Evolutionary conservation across 805 yeast species (phyloP).

Genomic region (Millerozyma miso): DNA sequence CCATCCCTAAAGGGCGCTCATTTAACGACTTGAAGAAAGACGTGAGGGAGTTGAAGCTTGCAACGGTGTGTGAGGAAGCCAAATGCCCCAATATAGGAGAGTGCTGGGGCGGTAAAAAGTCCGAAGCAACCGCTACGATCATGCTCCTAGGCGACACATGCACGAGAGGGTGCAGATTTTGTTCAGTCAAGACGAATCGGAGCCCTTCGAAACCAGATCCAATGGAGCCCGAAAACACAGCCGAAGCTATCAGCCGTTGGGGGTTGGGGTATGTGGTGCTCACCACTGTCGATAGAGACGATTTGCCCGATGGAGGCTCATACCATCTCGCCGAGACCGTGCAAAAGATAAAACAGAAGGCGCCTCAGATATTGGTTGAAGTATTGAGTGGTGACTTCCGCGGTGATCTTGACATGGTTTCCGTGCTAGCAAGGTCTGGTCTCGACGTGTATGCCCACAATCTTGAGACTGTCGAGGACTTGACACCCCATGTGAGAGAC

Average conservation of each 20-base stretch:
- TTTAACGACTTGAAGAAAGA: conserved; percentile 80
- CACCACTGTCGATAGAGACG: conserved; percentile 97
- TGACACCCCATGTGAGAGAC: conserved; percentile 94
- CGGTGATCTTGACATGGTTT: conserved; percentile 82
- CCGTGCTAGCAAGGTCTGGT: conserved; percentile 77
- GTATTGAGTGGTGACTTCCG: conserved; percentile 93
- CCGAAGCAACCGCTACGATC: conserved; percentile 94
- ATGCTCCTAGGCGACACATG: conserved; percentile 99
- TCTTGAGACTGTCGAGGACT: conserved; percentile 89
- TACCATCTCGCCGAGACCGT: conserved; percentile 89
- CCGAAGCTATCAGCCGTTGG: conserved; percentile 96
- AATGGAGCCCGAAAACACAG: conserved; percentile 95
- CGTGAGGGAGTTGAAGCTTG: conserved; percentile 78
- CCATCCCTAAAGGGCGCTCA: conserved; percentile 92
- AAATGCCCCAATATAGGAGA: conserved; percentile 99
- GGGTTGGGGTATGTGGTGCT: conserved; percentile 96
- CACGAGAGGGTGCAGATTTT: conserved; percentile 98
- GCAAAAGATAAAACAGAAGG: conserved; percentile 72
- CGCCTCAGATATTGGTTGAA: conserved; percentile 90
- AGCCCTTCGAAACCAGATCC: conserved; percentile 89
- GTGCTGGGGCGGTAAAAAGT: conserved; percentile 97
- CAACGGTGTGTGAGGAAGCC: conserved; percentile 98
- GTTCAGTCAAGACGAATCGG: conserved; percentile 92
- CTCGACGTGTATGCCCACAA: conserved; percentile 97
- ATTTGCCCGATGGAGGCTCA: conserved; percentile 89